Evolutionary conservation across 805 yeast species (phyloP).

Genomic region (Cyberlindnera samutprakarnensis): DNA sequence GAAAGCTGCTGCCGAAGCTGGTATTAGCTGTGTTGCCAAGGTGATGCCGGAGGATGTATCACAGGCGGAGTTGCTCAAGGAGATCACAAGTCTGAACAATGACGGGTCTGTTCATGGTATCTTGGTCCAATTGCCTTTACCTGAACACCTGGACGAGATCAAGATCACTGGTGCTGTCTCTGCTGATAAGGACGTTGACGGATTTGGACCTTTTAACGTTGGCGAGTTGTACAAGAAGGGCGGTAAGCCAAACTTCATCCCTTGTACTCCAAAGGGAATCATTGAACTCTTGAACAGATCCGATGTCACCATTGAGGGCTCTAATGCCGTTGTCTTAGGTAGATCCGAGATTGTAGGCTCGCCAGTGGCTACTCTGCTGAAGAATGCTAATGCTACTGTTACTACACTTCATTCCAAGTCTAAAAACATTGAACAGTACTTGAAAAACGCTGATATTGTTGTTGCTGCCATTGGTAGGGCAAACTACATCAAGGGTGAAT

Average conservation of each 20-base stretch:
- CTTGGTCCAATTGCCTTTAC: conserved; percentile 86
- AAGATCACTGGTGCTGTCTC: conserved; percentile 74
- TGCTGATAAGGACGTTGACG: conserved; percentile 88
- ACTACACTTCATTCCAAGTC: conserved; percentile 80
- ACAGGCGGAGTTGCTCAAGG: conserved; percentile 52
- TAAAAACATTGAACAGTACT: conserved; percentile 45
- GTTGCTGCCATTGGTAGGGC: conserved; percentile 91
- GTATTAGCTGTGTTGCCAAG: conserved; percentile 58
- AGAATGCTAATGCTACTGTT: conserved; percentile 73
- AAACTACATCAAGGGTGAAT: conserved; percentile 74
- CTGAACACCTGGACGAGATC: conserved; percentile 71
- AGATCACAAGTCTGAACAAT: conserved; percentile 57
- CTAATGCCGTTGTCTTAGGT: conserved; percentile 86
- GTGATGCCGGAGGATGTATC: conserved; percentile 56
- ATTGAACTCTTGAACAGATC: conserved; percentile 70
- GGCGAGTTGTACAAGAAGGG: conserved; percentile 88
- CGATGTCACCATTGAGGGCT: conserved; percentile 63
- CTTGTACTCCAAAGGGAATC: conserved; percentile 95
- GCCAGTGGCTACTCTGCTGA: conserved; percentile 81
- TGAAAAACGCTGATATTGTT: conserved; percentile 74
- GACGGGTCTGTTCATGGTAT: conserved; percentile 80
- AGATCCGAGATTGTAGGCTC: conserved; percentile 95
- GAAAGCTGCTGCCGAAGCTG: conserved; percentile 82
- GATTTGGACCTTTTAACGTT: conserved; percentile 80
- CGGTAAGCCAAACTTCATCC: conserved; percentile 75